These are phyloP conservation scores for Gossypium armourianum DNA, from an alignment of 441 rosid species.

Conservation along the genomic window DNA sequence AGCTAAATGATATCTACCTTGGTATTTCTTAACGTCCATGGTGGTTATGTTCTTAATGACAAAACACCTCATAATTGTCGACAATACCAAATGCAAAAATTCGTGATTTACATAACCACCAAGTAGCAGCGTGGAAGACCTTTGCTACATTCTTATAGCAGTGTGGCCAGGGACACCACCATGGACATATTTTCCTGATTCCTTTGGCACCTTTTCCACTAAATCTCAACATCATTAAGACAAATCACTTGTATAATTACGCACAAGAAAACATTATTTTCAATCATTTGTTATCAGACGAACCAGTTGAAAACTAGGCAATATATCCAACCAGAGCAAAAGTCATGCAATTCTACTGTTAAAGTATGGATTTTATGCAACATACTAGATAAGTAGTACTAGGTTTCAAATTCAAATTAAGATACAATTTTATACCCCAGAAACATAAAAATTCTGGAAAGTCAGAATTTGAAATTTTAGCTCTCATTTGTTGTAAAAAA, in stretches of 20 bases:
- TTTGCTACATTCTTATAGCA: background rate
- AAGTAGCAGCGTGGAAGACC: background rate
- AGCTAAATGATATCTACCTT: background rate
- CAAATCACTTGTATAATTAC: background rate
- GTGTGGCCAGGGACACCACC: background rate
- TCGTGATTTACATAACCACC: background rate
- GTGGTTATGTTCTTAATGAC: background rate
- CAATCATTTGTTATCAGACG: background rate
- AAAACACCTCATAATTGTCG: no score
- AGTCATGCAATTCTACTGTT: background rate
- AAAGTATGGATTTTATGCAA: background rate
- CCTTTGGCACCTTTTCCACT: background rate
- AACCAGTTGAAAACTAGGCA: background rate
- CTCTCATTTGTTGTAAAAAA: constrained; percentile 16
- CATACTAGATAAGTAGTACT: background rate
- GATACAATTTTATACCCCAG: background rate
- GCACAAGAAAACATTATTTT: background rate
- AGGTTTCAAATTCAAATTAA: constrained; percentile 4
- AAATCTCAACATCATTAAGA: background rate
- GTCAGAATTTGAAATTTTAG: constrained; percentile 11
- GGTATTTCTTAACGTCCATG: background rate
- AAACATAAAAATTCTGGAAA: constrained; percentile 8
- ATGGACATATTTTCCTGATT: background rate
- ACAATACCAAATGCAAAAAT: background rate
- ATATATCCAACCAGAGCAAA: background rate